Evolutionary conservation across 2,329 filamentous ascomycete species (phyloP).

Genomic region (Penicillium sp.): DNA sequence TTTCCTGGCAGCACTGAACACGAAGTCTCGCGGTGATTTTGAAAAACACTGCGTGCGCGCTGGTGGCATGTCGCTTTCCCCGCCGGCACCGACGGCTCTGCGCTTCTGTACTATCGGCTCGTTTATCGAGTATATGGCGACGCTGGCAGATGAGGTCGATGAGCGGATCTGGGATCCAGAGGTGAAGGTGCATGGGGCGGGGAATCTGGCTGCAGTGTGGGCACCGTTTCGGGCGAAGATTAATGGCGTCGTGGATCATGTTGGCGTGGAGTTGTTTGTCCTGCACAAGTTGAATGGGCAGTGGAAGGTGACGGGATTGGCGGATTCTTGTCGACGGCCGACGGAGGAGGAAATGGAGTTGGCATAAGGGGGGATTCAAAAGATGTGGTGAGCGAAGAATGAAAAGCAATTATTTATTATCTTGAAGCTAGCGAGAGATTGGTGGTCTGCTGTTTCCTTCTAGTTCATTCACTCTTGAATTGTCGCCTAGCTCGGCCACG

Average conservation of each 20-base stretch:
- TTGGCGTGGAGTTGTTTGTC: slow-evolving; percentile 33
- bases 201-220: slow-evolving; percentile 32
- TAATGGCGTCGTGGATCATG: slow-evolving; percentile 33
- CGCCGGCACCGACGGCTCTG: slow-evolving; percentile 25
- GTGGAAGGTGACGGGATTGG: slow-evolving; percentile 35
- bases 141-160: slow-evolving; percentile 29
- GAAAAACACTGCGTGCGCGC: slow-evolving; percentile 33
- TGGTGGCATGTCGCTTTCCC: slow-evolving; percentile 33
- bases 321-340: slow-evolving; percentile 32
- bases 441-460: too few relatives aligned
- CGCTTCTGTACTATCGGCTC: slow-evolving; percentile 35
- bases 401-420: too few relatives aligned
- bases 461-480: too few relatives aligned
- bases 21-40: slow-evolving; percentile 29
- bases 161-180: slow-evolving; percentile 34
- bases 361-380: slow-evolving; percentile 6
- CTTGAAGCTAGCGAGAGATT: too few relatives aligned
- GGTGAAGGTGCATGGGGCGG: slow-evolving; percentile 27
- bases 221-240: slow-evolving; percentile 33
- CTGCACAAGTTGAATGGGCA: slow-evolving; percentile 30
- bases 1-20: slow-evolving; percentile 29
- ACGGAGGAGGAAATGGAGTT: slow-evolving; percentile 27
- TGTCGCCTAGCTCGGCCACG: too few relatives aligned
- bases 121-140: slow-evolving; percentile 30
- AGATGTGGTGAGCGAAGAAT: too few relatives aligned